Base-by-base conservation (phyloP, 257 asterid genomes). In the Primulina tabacum region DNA sequence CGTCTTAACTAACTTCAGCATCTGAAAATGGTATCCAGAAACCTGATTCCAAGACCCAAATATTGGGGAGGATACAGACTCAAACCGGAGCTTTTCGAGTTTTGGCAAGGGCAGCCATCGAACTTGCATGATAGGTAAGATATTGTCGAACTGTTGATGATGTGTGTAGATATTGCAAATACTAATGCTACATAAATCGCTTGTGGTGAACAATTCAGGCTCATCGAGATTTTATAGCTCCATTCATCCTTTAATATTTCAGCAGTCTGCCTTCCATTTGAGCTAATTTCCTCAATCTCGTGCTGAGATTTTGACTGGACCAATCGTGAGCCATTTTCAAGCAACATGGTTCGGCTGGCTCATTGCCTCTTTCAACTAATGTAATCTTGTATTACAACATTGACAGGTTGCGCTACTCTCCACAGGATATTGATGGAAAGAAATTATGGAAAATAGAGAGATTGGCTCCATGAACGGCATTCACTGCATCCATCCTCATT, bases 51-150 rank as follows among this genome's bases (percentile, higher is more conserved):
- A 18, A 86, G 81, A 74, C 96, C 96, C 71, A 82, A 76, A 34
- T 72, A 78, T 56, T 90, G 96, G 96, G 96, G 96, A 67, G 92
- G 96, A 74, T 90, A 82, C 75, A 82, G 89, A 82, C 90, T 90
- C 69, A 83, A 32, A 79, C 95, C 95, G 9, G 84, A 88, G 75
- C 75, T 80, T 70, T 90, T 88, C 52, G 96, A 90, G 84, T 90
- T 88, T 77, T 90, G 96, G 96, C 96, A 88, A 80, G 96, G 96
- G 69, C 95, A 88, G 33, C 86, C 89, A 59, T 90, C 92, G 66
- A 95, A 88, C 62, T 81, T 83, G 75, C 88, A 83, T 65, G 88
- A 86, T 64, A 79, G 90, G 90, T 85, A 70, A 71, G 63, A 20
- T 73, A 53, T 68, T 73, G 50, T 68, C 11, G 8, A 50, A 59